Evolutionary conservation across 371 early-diverging fungal genomes (phyloP).

Genomic region (Coemansia sp.): DNA sequence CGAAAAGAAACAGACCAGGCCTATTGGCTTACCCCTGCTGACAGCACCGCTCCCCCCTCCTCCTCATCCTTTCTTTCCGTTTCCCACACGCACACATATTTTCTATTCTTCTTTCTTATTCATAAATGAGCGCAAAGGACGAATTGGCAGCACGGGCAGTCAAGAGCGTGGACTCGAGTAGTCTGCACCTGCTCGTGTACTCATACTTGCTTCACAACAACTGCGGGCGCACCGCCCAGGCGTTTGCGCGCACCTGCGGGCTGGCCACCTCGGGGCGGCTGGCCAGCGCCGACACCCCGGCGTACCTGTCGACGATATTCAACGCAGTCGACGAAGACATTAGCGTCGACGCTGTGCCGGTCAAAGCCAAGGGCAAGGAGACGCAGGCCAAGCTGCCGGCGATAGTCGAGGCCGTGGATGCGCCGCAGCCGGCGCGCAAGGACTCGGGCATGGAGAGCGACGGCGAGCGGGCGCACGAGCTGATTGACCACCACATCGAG

Average conservation of each 20-base stretch:
- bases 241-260: constrained; percentile 42
- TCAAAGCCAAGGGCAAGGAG: constrained; percentile 13
- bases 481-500: constrained; percentile 46
- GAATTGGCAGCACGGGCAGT: constrained; percentile 1
- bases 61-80: neutral
- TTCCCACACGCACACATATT: neutral
- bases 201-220: constrained; percentile 45
- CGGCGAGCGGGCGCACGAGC: constrained; percentile 25
- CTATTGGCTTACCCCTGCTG: neutral
- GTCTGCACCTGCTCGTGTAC: constrained; percentile 41
- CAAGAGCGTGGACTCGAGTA: constrained; percentile 30
- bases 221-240: constrained; percentile 41
- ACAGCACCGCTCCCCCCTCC: neutral
- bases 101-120: neutral
- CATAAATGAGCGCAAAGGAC: neutral
- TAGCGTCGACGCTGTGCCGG: constrained; percentile 2
- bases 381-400: neutral
- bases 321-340: constrained; percentile 5
- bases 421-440: neutral
- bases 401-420: neutral
- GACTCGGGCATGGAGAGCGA: constrained; percentile 4
- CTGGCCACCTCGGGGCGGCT: constrained; percentile 32
- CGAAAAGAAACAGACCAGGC: too few relatives aligned
- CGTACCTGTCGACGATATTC: constrained; percentile 20
- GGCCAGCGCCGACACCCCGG: constrained; percentile 13